Evolutionary conservation across 2,329 filamentous ascomycete genomes (phyloP), one percentile per base, ranked within the genome.

Genomic region (Pseudogymnoascus sp.): DNA sequence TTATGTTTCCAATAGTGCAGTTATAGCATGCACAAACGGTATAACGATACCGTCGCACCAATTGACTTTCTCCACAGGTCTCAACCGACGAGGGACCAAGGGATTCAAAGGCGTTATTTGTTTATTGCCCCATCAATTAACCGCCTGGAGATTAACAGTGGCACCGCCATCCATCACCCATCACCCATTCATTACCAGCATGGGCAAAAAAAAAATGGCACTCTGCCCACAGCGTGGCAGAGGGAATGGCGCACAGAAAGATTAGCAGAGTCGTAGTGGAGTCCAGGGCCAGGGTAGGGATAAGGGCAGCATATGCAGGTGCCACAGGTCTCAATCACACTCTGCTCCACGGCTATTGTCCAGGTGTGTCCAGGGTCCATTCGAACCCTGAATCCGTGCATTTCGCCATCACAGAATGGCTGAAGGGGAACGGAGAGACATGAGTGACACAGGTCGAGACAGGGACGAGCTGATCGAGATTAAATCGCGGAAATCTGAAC

Each of bases 251-350:
- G 22, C 43, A 50, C 43, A 50, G 43, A 50, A 50, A 22, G n/a
- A n/a, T 50, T 50, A 50, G 43, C 14, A 50, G 43, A 50, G 43
- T 30, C 3, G 43, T 50, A 47, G 41, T 47, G 41, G 43, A 50
- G 43, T 50, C 20, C 14, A 50, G n/a, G n/a, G n/a, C n/a, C n/a
- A 34, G 12, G 22, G 43, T 50, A 50, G 43, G 43, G 43, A 50
- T 50, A 14, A 43, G 39, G 20, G 39, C 20, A 43, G 16, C 18
- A 50, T 50, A 50, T 50, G 43, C 43, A 30, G 43, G 43, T 50
- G 43, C 43, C 43, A 41, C 39, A 30, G 43, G n/a, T 50, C 43
- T 50, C 43, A 50, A 50, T 50, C 43, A 50, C 41, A 47, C 41
- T 47, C 41, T 47, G 41, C 41, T 47, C 41, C 41, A 47, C 41